Percentiles rank a stretch among this genome's conserved stretches.
Conservation (phyloP, 768 basidiomycete species). For the Pulveroboletus sp. region DNA sequence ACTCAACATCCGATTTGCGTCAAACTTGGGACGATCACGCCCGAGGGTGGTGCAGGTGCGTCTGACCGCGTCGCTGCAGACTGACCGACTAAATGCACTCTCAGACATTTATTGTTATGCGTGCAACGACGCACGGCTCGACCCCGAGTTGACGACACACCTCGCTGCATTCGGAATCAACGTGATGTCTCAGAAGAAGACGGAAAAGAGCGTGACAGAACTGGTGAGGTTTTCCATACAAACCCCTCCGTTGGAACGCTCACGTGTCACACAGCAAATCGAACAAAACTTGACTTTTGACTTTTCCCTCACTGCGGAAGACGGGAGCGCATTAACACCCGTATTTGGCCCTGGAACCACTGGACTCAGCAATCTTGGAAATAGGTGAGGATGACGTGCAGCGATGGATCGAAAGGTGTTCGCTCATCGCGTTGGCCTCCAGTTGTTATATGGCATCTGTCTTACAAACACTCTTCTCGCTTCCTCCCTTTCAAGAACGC, state of each 20-base stretch:
- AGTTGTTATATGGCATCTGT: constrained; percentile 98
- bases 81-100: not conserved
- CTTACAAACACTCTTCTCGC: constrained; percentile 79
- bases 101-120: constrained; percentile 90
- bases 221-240: constrained; percentile 48
- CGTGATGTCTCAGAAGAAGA: constrained; percentile 76
- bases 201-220: constrained; percentile 96
- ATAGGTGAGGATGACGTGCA: constrained; percentile 49
- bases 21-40: constrained; percentile 94
- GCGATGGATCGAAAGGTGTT: not conserved
- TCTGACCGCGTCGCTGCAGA: not conserved
- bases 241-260: not conserved
- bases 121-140: constrained; percentile 79
- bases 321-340: constrained; percentile 83
- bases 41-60: constrained; percentile 86
- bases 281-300: constrained; percentile 95
- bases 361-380: constrained; percentile 88
- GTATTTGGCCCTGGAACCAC: constrained; percentile 87
- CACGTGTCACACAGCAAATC: constrained; percentile 62
- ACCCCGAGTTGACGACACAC: constrained; percentile 71
- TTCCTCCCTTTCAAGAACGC: constrained; percentile 69
- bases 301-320: constrained; percentile 83
- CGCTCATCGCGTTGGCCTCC: constrained; percentile 1
- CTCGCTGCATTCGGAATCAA: constrained; percentile 85
- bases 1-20: constrained; percentile 80